Base-by-base conservation (phyloP, 495 filamentous ascomycete species). In the Penicillium lividum region DNA sequence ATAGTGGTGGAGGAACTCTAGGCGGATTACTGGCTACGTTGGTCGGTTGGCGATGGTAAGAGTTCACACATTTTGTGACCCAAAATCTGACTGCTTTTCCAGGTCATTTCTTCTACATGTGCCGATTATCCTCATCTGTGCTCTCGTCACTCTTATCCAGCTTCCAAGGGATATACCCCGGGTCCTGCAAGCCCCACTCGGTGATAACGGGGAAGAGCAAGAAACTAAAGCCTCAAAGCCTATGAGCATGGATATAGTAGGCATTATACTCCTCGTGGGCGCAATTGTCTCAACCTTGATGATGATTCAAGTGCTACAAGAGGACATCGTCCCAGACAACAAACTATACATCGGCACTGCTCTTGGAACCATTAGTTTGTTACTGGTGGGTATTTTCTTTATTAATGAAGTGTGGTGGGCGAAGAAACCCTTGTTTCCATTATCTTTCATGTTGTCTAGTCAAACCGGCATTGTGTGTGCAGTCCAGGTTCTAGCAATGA, bases 1-100 rank as follows among this genome's bases (percentile, higher is more conserved):
- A 27, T 7, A 47, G 45, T 15, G 25, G 8, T 30, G 45, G 45
- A 47, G 45, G 45, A 25, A 25, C 45, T 1, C 22, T 47, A 29
- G 45, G 45, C 3, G 45, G 45, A 28, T 15, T 29, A 3, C 7
- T 47, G 11, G 18, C 18, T 3, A 47, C 45, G 5, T 47, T 27
- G 25, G 25, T 47, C 7, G 45, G 45, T 29, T 47, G 45, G 45
- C 28, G 45, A 47, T 47, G 45, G 45, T 47, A 47, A 47, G 22
- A 47, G 10, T 22, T 10, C 15, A 22, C 7, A 29, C 4, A 2
- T 9, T 0, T 10, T 13, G 45, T 5, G 2, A 47, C 22, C 11
- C 13, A 11, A 43, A 18, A 18, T 44, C 42, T 44, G 5, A 44
- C n/a, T 22, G 42, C 4, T 44, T 15, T 10, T 3, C 1, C 29